Base-by-base conservation (phyloP, 2,329 filamentous ascomycete genomes). In the Thielaviopsis cerberus region DNA sequence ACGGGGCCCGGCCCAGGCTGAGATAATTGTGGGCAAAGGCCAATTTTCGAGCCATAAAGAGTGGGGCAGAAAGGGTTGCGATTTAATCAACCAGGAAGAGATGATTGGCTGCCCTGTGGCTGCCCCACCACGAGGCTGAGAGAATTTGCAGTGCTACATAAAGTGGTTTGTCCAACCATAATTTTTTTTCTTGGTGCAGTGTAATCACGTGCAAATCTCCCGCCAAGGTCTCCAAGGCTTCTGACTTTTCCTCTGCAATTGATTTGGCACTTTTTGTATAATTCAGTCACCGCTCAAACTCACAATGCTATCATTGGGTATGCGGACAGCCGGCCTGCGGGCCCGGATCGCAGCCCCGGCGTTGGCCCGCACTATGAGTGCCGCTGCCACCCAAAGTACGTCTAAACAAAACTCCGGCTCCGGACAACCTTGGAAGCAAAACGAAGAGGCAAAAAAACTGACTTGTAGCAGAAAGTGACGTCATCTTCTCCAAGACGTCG, bases 401-500 rank as follows among this genome's bases (percentile, higher is more conserved):
- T 30, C 23, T 5, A 13, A 2, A 22, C 41, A 4, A 48, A n/a
- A 7, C 41, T 48, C 37, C 41, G 8, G n/a, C 41, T 22, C n/a
- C 41, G n/a, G 41, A n/a, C 41, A n/a, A n/a, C 17, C 13, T 5
- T 17, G 15, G 3, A 17, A 45, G 37, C 30, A 4, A 34, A 15
- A 15, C 3, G 15, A 34, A 34, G 2, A 15, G 2, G 15, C 30
- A 4, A n/a, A 45, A 17, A 20, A 48, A 48, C 41, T n/a, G 25
- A 17, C 23, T 6, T 51, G 13, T 6, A 4, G n/a, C 23, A 61
- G 59, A 54, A 34, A 59, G 57, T 26, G 54, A 61, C 54, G 69
- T 74, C 61, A 67, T 76, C 59, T 82, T 82, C 65, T 66, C 70
- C 7, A 70, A 73, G 56, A 75, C 78, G 4, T 77, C 76, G 15